Evolutionary conservation across 164 flowering plant genomes (phyloP).

Genomic region (Cinnamomum chago): DNA sequence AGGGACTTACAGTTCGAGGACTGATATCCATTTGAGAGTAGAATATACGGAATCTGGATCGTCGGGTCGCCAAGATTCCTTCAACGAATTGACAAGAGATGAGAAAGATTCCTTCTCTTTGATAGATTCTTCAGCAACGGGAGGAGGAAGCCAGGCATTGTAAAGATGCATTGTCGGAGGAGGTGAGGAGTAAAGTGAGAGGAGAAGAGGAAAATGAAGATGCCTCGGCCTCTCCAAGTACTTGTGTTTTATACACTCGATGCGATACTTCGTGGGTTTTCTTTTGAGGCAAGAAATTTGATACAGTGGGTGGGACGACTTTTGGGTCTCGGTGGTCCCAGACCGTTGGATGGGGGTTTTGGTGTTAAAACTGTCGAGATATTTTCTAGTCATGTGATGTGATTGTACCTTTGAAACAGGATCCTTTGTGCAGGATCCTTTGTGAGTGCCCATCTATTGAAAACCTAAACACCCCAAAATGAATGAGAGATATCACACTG

Average conservation of each 20-base stretch:
- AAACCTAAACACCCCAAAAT: too few relatives aligned
- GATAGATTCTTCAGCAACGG: slow-evolving; percentile 73
- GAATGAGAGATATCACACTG: too few relatives aligned
- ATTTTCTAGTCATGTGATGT: too few relatives aligned
- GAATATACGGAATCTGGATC: slow-evolving; percentile 75
- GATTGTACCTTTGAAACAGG: too few relatives aligned
- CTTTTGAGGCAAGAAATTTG: slow-evolving; percentile 2
- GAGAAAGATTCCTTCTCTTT: slow-evolving; percentile 73
- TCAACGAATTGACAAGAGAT: slow-evolving; percentile 48
- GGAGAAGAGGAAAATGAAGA: neutral
- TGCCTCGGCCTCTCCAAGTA: neutral
- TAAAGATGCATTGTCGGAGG: slow-evolving; percentile 70
- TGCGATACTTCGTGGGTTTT: neutral
- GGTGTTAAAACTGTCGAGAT: too few relatives aligned
- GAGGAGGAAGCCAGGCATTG: slow-evolving; percentile 98
- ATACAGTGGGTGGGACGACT: too few relatives aligned
- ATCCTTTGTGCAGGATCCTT: too few relatives aligned
- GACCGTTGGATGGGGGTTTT: too few relatives aligned
- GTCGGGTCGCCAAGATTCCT: slow-evolving; percentile 43
- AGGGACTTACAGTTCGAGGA: slow-evolving; percentile 71
- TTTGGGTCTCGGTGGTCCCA: too few relatives aligned
- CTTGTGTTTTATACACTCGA: neutral
- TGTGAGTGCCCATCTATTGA: too few relatives aligned
- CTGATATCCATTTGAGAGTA: slow-evolving; percentile 85
- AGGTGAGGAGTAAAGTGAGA: neutral